Percentiles rank a stretch among this genome's conserved stretches.
Evolutionary conservation across 129 eudicot genomes (phyloP).

Genomic region (Saussurea involucrata): DNA sequence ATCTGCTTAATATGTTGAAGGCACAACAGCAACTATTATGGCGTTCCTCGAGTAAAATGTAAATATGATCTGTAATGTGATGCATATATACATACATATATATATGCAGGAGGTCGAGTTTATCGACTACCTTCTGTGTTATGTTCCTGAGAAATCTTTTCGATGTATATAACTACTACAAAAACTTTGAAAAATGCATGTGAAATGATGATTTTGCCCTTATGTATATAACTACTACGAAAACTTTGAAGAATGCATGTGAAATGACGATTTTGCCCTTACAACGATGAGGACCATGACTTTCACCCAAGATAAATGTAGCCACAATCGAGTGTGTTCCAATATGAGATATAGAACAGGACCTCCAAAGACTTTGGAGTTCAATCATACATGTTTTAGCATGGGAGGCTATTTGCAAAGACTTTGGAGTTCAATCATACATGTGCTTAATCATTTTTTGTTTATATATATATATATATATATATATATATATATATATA

Average conservation of each 20-base stretch:
- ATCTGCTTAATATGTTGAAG: not conserved
- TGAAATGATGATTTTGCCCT: constrained; percentile 13
- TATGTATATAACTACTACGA: too few species aligned
- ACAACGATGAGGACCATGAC: constrained; percentile 38
- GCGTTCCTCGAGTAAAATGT: constrained; percentile 15
- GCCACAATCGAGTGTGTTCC: too few species aligned
- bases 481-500: too few species aligned
- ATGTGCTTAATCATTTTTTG: too few species aligned
- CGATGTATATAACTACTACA: constrained; percentile 25
- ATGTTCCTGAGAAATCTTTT: constrained; percentile 23
- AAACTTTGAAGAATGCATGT: not conserved
- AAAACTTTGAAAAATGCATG: not conserved
- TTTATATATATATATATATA: too few species aligned
- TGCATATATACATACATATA: constrained; percentile 18
- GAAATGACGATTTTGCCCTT: constrained; percentile 19
- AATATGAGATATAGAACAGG: too few species aligned
- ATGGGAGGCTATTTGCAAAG: too few species aligned
- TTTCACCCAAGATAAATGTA: not conserved
- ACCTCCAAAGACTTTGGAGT: too few species aligned
- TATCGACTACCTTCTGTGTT: constrained; percentile 14
- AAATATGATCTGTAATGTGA: constrained; percentile 27
- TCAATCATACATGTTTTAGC: too few species aligned
- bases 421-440: too few species aligned
- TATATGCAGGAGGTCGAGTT: constrained; percentile 9
- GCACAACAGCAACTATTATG: not conserved